These are phyloP conservation scores for Komagataella populi DNA, from an alignment of 805 yeast genomes.

Conservation along the genomic window DNA sequence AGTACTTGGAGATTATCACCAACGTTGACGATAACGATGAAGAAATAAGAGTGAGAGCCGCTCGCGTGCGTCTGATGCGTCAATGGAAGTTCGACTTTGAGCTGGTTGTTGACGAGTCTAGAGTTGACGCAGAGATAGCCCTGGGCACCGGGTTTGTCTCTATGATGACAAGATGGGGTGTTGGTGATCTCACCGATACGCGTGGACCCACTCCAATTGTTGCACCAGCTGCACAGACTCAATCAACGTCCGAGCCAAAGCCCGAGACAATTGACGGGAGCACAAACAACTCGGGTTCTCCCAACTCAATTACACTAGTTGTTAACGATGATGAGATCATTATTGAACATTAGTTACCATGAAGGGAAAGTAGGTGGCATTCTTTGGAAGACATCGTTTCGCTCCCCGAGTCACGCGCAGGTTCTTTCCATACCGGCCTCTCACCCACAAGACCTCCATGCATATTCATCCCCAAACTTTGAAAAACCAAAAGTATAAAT, in stretches of 20 bases:
- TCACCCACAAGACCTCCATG: neutral
- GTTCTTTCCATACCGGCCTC: neutral
- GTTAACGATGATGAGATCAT: neutral
- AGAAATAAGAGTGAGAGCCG: slow-evolving; percentile 39
- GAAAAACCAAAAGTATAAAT: neutral
- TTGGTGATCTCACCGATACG: slow-evolving; percentile 37
- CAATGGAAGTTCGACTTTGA: slow-evolving; percentile 50
- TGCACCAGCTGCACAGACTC: neutral
- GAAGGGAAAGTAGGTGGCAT: neutral
- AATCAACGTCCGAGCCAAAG: neutral
- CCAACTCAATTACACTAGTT: neutral
- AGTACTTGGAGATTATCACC: slow-evolving; percentile 33
- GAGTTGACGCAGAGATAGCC: slow-evolving; percentile 36
- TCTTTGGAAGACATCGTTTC: neutral
- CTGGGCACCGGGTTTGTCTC: slow-evolving; percentile 48
- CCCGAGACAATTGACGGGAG: neutral
- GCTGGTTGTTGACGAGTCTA: slow-evolving; percentile 31
- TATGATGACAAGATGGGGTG: slow-evolving; percentile 58
- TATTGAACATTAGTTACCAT: neutral
- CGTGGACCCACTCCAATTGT: slow-evolving; percentile 33
- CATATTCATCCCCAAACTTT: neutral
- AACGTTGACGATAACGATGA: slow-evolving; percentile 46
- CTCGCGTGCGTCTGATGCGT: slow-evolving; percentile 41
- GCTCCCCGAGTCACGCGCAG: neutral
- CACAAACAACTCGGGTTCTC: neutral